Evolutionary conservation across 2,329 filamentous ascomycete species (phyloP).

Genomic region (Cladosporium cucumerinum): DNA sequence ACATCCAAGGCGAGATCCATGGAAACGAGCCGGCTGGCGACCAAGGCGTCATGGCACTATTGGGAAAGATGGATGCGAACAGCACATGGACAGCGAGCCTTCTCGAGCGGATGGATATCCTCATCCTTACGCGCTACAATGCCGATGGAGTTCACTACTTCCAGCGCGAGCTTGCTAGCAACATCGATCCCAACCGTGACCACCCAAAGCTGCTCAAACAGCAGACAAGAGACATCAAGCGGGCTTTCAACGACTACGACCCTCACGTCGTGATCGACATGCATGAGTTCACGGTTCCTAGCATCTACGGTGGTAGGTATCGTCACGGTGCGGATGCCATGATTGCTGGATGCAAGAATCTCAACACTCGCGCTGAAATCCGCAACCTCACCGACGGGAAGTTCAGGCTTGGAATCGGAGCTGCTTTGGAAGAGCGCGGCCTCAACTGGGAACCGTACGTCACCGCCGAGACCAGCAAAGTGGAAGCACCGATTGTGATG

Average conservation of each 20-base stretch:
- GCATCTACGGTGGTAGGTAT: conserved; percentile 28
- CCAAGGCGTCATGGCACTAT: conserved; percentile 35
- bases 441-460: conserved; percentile 37
- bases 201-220: conserved; percentile 32
- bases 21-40: conserved; percentile 40
- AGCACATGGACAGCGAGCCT: conserved; percentile 33
- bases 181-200: conserved; percentile 24
- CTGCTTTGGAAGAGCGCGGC: conserved; percentile 27
- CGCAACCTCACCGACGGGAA: conserved; percentile 31
- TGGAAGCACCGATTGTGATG: conserved; percentile 19
- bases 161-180: conserved; percentile 25
- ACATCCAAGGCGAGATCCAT: conserved; percentile 38
- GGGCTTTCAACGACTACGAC: conserved; percentile 29
- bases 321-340: conserved; percentile 33
- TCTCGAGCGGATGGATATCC: conserved; percentile 33
- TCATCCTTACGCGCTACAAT: conserved; percentile 22
- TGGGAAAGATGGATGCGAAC: conserved; percentile 37
- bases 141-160: conserved; percentile 24
- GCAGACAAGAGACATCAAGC: conserved; percentile 34
- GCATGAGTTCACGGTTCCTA: conserved; percentile 35
- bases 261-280: conserved; percentile 36
- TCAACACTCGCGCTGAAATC: conserved; percentile 30
- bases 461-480: conserved; percentile 24
- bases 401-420: conserved; percentile 31
- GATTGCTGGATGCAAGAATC: conserved; percentile 27